Percentiles rank a stretch among this genome's conserved stretches.
These are phyloP conservation scores for Septoria linicola DNA, from an alignment of 2,329 filamentous ascomycete species.

Conservation along the genomic window DNA sequence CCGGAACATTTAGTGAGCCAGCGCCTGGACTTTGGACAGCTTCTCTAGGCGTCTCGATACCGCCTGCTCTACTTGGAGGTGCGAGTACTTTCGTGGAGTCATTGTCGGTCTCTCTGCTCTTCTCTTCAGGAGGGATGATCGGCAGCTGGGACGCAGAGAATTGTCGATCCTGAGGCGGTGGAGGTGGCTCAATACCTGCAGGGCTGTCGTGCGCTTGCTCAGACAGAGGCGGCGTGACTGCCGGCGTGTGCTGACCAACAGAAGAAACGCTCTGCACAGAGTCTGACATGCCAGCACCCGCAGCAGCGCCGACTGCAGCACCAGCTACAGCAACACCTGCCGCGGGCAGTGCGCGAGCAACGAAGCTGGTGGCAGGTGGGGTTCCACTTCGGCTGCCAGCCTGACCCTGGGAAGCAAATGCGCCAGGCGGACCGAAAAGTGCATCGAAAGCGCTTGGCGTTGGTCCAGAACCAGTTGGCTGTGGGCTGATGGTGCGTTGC, in stretches of 20 bases:
- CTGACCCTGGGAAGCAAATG: conserved; percentile 38
- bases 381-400: conserved; percentile 31
- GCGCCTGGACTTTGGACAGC: conserved; percentile 8
- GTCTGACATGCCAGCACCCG: conserved; percentile 29
- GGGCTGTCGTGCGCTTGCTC: conserved; percentile 53
- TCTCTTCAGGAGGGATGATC: conserved; percentile 59
- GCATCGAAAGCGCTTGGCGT: conserved; percentile 40
- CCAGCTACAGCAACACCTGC: conserved; percentile 15
- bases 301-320: conserved; percentile 12
- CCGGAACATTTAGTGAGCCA: conserved; percentile 9
- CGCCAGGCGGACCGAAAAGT: conserved; percentile 44
- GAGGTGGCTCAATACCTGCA: conserved; percentile 58
- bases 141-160: conserved; percentile 75
- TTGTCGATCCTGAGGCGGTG: conserved; percentile 72
- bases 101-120: conserved; percentile 37
- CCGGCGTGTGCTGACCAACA: conserved; percentile 53
- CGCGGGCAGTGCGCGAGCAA: conserved; percentile 24
- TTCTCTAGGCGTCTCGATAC: conserved; percentile 30
- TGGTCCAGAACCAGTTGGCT: conserved; percentile 28
- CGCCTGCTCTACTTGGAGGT: conserved; percentile 36
- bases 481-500: conserved; percentile 29
- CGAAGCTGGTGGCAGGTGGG: conserved; percentile 37
- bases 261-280: conserved; percentile 33
- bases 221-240: conserved; percentile 60
- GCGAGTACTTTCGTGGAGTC: conserved; percentile 56